Percentiles rank a stretch among this genome's conserved stretches.
These are phyloP conservation scores for Aspergillus cavernicola DNA, from an alignment of 495 filamentous ascomycete species.

Conservation along the genomic window DNA sequence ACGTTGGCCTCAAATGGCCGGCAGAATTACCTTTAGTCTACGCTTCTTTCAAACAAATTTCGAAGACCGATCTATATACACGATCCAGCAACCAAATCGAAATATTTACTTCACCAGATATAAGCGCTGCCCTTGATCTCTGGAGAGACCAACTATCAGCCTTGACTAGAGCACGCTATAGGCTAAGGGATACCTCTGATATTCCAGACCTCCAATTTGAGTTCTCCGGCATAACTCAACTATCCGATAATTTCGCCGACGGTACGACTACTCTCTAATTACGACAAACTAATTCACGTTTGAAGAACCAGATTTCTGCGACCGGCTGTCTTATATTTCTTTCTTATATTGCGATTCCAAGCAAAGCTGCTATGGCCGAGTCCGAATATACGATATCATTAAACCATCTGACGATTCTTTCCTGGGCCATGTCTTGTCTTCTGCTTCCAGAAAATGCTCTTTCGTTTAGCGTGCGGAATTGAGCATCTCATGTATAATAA, in stretches of 20 bases:
- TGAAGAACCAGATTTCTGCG: too few relatives aligned
- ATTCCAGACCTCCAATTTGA: slow-evolving; percentile 13
- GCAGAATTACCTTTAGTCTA: slow-evolving; percentile 10
- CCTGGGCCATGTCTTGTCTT: too few relatives aligned
- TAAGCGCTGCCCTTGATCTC: slow-evolving; percentile 5
- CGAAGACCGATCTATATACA: slow-evolving; percentile 21
- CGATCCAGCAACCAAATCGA: slow-evolving; percentile 12
- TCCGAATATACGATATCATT: too few relatives aligned
- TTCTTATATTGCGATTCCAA: too few relatives aligned
- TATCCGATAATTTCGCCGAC: not conserved
- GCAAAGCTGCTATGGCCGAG: too few relatives aligned
- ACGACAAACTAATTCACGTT: not conserved
- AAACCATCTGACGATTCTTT: too few relatives aligned
- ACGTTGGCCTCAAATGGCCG: slow-evolving; percentile 16
- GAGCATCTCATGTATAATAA: too few relatives aligned
- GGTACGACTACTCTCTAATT: too few relatives aligned
- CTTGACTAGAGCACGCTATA: slow-evolving; percentile 20
- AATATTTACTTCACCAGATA: slow-evolving; percentile 13
- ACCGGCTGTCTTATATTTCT: too few relatives aligned
- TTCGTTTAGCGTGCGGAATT: too few relatives aligned
- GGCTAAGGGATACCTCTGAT: not conserved
- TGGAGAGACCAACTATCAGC: slow-evolving; percentile 15
- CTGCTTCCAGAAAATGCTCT: too few relatives aligned
- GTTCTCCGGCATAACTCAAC: slow-evolving; percentile 6
- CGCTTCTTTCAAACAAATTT: not conserved